These are phyloP conservation scores for Lachancea waltii DNA, from an alignment of 805 yeast species.

Conservation along the genomic window DNA sequence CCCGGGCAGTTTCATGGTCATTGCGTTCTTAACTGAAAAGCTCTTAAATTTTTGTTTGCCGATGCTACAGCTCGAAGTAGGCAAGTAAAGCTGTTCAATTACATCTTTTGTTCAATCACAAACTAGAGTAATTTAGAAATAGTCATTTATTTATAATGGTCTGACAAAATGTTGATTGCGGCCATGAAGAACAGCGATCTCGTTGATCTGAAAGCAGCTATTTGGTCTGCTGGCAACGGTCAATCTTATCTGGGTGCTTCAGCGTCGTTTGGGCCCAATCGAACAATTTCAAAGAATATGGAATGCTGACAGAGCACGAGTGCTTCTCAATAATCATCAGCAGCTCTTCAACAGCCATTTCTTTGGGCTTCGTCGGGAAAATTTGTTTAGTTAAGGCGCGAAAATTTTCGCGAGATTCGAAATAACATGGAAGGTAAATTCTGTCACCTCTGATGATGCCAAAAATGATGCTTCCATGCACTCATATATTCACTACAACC, in stretches of 20 bases:
- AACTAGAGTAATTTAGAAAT: not conserved
- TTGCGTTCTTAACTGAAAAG: constrained; percentile 1
- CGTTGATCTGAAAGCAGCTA: constrained; percentile 2
- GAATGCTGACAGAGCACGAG: not conserved
- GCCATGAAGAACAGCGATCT: constrained; percentile 2
- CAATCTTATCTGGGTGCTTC: constrained; percentile 3
- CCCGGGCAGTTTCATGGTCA: not conserved
- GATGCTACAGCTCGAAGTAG: not conserved
- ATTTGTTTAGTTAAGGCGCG: not conserved
- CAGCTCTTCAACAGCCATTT: constrained; percentile 7
- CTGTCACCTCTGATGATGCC: constrained; percentile 5
- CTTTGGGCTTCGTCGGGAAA: constrained; percentile 9
- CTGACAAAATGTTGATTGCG: not conserved
- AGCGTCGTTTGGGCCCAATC: constrained; percentile 5
- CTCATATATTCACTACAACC: not conserved
- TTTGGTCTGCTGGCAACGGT: constrained; percentile 6
- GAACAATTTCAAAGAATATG: not conserved
- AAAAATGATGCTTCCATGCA: not conserved
- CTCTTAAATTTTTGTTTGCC: not conserved
- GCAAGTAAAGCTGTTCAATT: not conserved
- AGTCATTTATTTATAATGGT: not conserved
- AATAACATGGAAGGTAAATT: constrained; percentile 4
- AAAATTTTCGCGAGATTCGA: constrained; percentile 1
- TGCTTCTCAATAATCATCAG: constrained; percentile 1
- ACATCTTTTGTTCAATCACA: constrained; percentile 1